phyloP scores from a whole-genome alignment of 306 rosid genomes.

The Gynostemma pentaphyllum region DNA sequence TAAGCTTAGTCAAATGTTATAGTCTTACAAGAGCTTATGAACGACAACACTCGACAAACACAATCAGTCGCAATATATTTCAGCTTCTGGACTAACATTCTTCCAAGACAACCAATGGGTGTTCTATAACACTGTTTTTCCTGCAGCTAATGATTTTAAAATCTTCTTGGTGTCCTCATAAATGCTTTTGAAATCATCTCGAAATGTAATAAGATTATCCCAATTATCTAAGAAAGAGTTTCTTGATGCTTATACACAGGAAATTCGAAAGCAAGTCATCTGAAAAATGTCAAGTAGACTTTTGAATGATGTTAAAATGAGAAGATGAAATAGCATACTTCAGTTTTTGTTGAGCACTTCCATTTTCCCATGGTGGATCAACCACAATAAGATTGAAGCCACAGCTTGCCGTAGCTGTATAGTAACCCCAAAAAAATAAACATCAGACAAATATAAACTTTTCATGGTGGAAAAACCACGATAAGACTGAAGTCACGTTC shows the following conservation, averaged over 20 bases:
- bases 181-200: neutral
- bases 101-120: neutral
- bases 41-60: neutral
- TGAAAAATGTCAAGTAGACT: neutral
- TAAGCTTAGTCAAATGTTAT: neutral
- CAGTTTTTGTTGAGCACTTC: slow-evolving; percentile 72
- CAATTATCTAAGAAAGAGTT: neutral
- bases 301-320: neutral
- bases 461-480: slow-evolving; percentile 89
- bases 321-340: slow-evolving; percentile 24
- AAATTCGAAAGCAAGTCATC: neutral
- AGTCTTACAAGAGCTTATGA: neutral
- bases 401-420: slow-evolving; percentile 38
- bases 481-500: slow-evolving; percentile 67
- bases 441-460: too few relatives aligned
- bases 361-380: slow-evolving; percentile 99
- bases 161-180: too few relatives aligned
- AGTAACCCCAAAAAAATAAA: slow-evolving; percentile 7
- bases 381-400: slow-evolving; percentile 74
- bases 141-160: too few relatives aligned
- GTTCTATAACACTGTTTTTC: neutral
- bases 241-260: neutral
- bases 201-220: neutral
- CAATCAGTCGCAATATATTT: neutral
- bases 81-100: neutral